Conservation (phyloP, 257 asterid genomes). For the Forsythia suspensa region DNA sequence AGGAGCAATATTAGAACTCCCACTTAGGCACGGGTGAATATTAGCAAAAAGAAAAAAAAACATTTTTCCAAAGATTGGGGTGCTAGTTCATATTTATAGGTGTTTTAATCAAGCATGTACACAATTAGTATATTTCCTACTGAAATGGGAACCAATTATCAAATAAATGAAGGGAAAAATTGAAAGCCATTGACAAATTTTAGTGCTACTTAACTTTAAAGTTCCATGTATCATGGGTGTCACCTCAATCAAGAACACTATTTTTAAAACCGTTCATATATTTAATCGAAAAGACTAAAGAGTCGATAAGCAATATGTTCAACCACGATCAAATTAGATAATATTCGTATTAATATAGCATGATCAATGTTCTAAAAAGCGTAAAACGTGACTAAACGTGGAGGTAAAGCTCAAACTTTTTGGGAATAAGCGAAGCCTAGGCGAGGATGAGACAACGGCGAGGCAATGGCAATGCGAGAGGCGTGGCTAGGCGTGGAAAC, state of each 20-base stretch:
- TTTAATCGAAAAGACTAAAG: not conserved
- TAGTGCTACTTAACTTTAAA: not conserved
- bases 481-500: too few species aligned
- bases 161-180: not conserved
- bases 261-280: too few species aligned
- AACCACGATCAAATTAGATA: not conserved
- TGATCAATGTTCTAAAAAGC: too few species aligned
- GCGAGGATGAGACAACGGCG: too few species aligned
- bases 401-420: too few species aligned
- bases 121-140: not conserved
- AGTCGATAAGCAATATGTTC: not conserved
- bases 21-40: too few species aligned
- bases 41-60: too few species aligned
- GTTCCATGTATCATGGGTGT: not conserved
- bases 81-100: not conserved
- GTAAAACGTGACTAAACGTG: too few species aligned
- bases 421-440: too few species aligned
- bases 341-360: too few species aligned
- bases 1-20: too few species aligned
- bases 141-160: not conserved
- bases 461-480: too few species aligned
- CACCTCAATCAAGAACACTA: not conserved
- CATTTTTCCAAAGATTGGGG: not conserved
- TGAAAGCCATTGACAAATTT: not conserved
- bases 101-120: constrained; percentile 2